Conservation (phyloP, 2,329 filamentous ascomycete species). For the Clarireedia monteithiana region DNA sequence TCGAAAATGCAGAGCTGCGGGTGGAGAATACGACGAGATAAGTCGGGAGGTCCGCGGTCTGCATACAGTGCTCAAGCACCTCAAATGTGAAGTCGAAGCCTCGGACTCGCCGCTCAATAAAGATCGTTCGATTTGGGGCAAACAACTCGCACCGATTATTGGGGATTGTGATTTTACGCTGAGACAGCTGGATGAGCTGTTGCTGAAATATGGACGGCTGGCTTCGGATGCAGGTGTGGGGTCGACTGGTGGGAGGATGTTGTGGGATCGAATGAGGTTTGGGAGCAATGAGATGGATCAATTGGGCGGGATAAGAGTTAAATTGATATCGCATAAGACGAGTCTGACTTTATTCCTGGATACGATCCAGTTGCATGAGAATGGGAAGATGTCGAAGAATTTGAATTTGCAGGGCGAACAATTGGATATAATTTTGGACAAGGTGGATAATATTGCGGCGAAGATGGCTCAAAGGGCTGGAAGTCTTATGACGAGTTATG, state of each 20-base stretch:
- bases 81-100: constrained; percentile 50
- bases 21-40: constrained; percentile 41
- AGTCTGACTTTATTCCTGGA: constrained; percentile 50
- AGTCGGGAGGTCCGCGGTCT: constrained; percentile 44
- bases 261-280: constrained; percentile 24
- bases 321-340: constrained; percentile 44
- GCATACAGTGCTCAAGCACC: constrained; percentile 48
- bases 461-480: constrained; percentile 39
- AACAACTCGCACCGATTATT: constrained; percentile 44
- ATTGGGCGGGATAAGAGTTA: constrained; percentile 28
- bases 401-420: constrained; percentile 26
- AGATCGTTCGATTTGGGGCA: constrained; percentile 36
- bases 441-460: constrained; percentile 49
- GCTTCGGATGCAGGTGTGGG: constrained; percentile 13
- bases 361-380: constrained; percentile 45
- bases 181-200: constrained; percentile 44
- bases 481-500: constrained; percentile 28
- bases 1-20: constrained; percentile 42
- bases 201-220: constrained; percentile 38
- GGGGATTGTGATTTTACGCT: constrained; percentile 49
- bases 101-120: constrained; percentile 47
- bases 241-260: constrained; percentile 10
- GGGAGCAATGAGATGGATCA: constrained; percentile 28
- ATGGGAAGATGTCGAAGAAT: constrained; percentile 32
- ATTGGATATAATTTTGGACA: constrained; percentile 50